phyloP scores from a whole-genome alignment of 441 rosid species.

The Adansonia grandidieri region DNA sequence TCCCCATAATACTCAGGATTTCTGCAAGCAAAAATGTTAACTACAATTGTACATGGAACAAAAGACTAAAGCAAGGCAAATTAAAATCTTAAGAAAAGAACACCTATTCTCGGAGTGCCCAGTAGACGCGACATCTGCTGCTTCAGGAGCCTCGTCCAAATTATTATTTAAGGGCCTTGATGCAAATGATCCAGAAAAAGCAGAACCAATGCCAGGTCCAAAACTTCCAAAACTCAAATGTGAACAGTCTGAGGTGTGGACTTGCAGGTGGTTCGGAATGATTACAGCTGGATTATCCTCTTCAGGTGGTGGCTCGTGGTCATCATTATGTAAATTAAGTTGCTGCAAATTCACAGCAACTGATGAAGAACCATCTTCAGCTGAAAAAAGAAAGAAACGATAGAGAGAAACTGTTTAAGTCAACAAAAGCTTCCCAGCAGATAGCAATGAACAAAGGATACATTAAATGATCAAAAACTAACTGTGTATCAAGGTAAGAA shows the following conservation, averaged over 20 bases:
- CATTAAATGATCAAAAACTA: neutral
- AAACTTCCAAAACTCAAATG: constrained; percentile 98
- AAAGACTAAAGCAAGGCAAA: neutral
- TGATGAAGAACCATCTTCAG: constrained; percentile 59
- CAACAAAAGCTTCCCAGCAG: constrained; percentile 16
- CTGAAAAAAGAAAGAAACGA: constrained; percentile 46
- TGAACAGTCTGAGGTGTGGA: constrained; percentile 77
- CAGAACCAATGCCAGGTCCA: constrained; percentile 61
- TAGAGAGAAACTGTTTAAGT: constrained; percentile 12
- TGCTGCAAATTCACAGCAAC: constrained; percentile 62
- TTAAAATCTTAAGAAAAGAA: constrained; percentile 12
- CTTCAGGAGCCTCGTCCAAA: constrained; percentile 65
- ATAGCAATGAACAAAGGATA: neutral
- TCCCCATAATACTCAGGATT: constrained; percentile 77
- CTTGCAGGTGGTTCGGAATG: constrained; percentile 89
- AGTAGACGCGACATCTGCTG: constrained; percentile 50
- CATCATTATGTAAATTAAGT: constrained; percentile 60
- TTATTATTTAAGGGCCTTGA: constrained; percentile 60
- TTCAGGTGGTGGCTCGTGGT: constrained; percentile 50
- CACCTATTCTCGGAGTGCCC: constrained; percentile 72
- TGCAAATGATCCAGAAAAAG: constrained; percentile 54
- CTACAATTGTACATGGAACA: constrained; percentile 3
- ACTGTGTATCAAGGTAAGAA: neutral
- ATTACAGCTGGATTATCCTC: constrained; percentile 79
- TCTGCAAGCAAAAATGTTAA: constrained; percentile 46